Percentiles rank a stretch among this genome's conserved stretches.
phyloP scores from a whole-genome alignment of 192 early-diverging fungal species.

The Chytriomyces confervae region DNA sequence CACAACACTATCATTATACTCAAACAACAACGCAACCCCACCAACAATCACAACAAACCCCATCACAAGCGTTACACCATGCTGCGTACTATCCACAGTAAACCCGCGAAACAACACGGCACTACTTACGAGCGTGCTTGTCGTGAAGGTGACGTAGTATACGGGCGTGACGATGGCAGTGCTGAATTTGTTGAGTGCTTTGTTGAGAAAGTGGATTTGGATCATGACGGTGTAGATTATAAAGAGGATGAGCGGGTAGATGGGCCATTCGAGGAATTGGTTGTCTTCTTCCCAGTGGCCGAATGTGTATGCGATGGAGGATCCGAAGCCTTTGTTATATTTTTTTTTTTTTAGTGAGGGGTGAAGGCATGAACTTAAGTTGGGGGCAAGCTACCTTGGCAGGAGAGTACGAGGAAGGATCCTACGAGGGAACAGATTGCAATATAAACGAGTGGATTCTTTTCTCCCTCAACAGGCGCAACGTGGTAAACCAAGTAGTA shows the following conservation, averaged over 20 bases:
- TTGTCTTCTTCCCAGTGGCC: conserved; percentile 50
- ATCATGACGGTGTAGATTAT: conserved; percentile 51
- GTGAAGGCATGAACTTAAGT: too few relatives aligned
- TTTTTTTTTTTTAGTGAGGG: conserved; percentile 4
- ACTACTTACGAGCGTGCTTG: conserved; percentile 62
- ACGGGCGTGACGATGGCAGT: conserved; percentile 75
- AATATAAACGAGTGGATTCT: conserved; percentile 57
- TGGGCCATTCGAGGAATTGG: conserved; percentile 68
- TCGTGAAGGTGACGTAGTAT: conserved; percentile 73
- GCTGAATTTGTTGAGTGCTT: conserved; percentile 66
- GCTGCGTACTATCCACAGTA: conserved; percentile 17
- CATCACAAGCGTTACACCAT: conserved; percentile 31
- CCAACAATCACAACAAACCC: conserved; percentile 49
- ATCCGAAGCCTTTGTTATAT: conserved; percentile 57
- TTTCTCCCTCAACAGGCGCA: conserved; percentile 63
- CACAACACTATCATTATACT: conserved; percentile 43
- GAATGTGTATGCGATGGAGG: conserved; percentile 60
- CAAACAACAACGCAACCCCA: conserved; percentile 47
- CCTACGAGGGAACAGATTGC: conserved; percentile 63
- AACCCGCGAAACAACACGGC: conserved; percentile 72
- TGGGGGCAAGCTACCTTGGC: conserved; percentile 50
- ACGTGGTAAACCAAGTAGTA: conserved; percentile 55
- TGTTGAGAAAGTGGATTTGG: conserved; percentile 72
- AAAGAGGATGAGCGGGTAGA: conserved; percentile 64
- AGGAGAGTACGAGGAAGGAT: conserved; percentile 63